Base-by-base conservation (phyloP, 495 filamentous ascomycete species). In the Aspergillus nidulans region DNA sequence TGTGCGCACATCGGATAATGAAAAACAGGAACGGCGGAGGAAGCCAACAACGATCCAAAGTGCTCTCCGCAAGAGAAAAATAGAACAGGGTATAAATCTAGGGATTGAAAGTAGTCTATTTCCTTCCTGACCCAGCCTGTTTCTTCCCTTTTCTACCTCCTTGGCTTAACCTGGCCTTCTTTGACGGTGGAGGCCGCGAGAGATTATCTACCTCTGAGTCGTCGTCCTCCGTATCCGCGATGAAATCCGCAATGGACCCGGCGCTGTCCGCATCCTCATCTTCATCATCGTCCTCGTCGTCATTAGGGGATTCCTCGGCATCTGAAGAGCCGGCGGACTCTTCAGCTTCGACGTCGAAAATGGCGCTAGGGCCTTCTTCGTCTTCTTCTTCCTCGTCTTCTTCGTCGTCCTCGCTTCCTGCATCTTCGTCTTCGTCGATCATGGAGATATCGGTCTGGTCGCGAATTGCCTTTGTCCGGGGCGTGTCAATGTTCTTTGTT, bases 291-390 rank as follows among this genome's bases (percentile, higher is more conserved):
- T 69, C 71, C 53, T 76, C 75, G 53, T 77, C 65, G 38, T 71
- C 72, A 24, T 76, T 71, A 8, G 70, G 61, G 1, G 73, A 76
- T 53, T 78, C 75, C 49, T 76, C 74, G 10, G 72, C 74, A 49
- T 77, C 74, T 9, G 74, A 76, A n/a, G 71, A 75, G 12, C 70
- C 74, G 49, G 69, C 72, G 1, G 71, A 75, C 56, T 75, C 72
- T 20, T 75, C 75, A 15, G 73, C 75, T 61, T 78, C 73, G 21
- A 75, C 69, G 39, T 78, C 73, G 28, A 78, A 56, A 9, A 79
- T 51, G 9, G 69, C 66, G 15, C 69, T 68, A 20, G 74, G 66
- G 45, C 75, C 73, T 20, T 71, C 71, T 1, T 74, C 70, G 10
- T 71, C 70, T 8, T 71, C 72, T 15, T 67, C 66, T 7, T 74